A percentile compares a stretch with the other conserved stretches of the same genome.
These are phyloP conservation scores for Phyllosticta paracitricarpa DNA, from an alignment of 2,329 filamentous ascomycete species.

Conservation along the genomic window DNA sequence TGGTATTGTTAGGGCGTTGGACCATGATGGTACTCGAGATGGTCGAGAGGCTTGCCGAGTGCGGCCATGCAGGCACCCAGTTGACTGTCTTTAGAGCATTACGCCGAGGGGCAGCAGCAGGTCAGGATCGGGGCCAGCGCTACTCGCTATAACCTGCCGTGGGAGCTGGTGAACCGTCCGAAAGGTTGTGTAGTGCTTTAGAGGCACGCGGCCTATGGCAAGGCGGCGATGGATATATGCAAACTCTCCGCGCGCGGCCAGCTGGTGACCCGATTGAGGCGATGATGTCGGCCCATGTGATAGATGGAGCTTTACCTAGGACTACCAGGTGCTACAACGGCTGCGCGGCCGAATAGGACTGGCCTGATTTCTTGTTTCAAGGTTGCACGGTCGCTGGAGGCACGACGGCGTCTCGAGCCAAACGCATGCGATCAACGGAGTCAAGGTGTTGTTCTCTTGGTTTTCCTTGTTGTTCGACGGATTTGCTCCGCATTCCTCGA, in stretches of 20 bases:
- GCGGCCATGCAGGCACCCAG: conserved; percentile 30
- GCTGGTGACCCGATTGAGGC: background rate
- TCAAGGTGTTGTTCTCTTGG: background rate
- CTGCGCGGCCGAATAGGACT: background rate
- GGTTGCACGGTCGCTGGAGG: background rate
- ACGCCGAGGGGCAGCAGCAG: conserved; percentile 6
- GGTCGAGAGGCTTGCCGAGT: conserved; percentile 25
- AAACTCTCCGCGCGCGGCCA: background rate
- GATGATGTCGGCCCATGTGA: background rate
- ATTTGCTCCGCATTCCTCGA: background rate
- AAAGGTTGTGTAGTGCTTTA: background rate
- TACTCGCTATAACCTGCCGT: background rate
- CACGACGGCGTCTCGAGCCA: background rate
- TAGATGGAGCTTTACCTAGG: background rate
- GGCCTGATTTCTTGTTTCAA: background rate
- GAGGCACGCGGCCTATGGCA: background rate
- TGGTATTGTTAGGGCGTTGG: background rate
- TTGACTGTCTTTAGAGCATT: conserved; percentile 9
- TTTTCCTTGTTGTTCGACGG: background rate
- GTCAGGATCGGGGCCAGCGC: background rate
- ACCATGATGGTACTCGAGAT: conserved; percentile 6
- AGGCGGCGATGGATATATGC: background rate
- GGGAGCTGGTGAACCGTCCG: background rate
- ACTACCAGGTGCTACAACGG: background rate
- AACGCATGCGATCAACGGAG: background rate